phyloP scores from a whole-genome alignment of 1,139 yeast species.

The Pichia sp. region DNA sequence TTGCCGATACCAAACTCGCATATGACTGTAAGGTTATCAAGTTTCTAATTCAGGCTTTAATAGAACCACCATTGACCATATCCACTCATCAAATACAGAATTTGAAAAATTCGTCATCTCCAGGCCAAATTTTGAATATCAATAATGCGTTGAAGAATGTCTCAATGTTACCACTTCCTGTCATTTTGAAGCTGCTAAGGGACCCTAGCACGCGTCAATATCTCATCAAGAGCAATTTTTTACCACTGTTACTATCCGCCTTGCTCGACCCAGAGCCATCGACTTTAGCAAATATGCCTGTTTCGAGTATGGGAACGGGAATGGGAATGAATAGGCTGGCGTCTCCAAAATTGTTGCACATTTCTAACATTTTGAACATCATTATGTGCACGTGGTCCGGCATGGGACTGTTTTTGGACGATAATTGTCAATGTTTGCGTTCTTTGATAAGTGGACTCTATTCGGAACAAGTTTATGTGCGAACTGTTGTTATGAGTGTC shows the following conservation, averaged over 20 bases:
- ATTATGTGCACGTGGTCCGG: conserved; percentile 77
- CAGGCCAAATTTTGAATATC: neutral
- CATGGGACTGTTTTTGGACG: conserved; percentile 53
- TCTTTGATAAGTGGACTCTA: conserved; percentile 57
- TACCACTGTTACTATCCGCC: conserved; percentile 56
- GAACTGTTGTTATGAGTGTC: conserved; percentile 64
- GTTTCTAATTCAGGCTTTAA: conserved; percentile 5
- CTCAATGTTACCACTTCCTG: conserved; percentile 7
- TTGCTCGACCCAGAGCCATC: conserved; percentile 53
- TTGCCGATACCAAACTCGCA: conserved; percentile 7
- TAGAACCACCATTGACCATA: conserved; percentile 11
- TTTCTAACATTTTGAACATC: conserved; percentile 54
- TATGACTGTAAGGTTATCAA: conserved; percentile 9
- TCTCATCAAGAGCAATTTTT: conserved; percentile 56
- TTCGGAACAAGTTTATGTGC: conserved; percentile 47
- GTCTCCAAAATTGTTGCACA: conserved; percentile 47
- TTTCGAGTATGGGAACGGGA: neutral
- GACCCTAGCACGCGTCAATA: conserved; percentile 48
- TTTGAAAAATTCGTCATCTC: conserved; percentile 30
- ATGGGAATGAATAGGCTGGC: no score
- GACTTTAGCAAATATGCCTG: neutral
- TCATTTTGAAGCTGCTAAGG: conserved; percentile 47
- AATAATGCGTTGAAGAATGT: conserved; percentile 46
- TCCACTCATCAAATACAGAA: conserved; percentile 1
- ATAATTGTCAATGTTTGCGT: conserved; percentile 49